Base-by-base conservation (phyloP, 2,329 filamentous ascomycete genomes). In the Ilyonectria sp. region DNA sequence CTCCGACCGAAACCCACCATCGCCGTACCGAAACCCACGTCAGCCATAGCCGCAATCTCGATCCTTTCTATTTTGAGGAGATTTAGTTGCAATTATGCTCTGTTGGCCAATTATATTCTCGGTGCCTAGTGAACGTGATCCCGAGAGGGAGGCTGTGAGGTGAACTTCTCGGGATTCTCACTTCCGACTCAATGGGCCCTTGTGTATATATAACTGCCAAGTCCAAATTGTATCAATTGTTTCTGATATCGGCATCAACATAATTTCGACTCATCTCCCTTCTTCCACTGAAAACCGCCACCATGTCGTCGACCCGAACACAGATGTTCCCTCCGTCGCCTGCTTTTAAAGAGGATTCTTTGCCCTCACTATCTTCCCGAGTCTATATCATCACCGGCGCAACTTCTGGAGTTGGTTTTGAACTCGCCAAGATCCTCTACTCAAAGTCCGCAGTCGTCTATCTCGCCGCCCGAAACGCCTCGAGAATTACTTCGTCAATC, bases 371-470 rank as follows among this genome's bases (percentile, higher is more conserved):
- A 6, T 50, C 53, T 40, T 69, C 63, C 17, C 54, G 61, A 43
- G 60, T 71, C 23, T 72, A 71, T 60, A 71, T 74, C 46, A 57
- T 72, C 40, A 74, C 72, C 2, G 66, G 71, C 19, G 68, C 69
- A 53, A 71, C 72, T 21, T 71, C 70, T 15, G 68, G 60, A 6
- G 63, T 74, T 43, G 71, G 69, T 5, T 49, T 70, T 7, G 67
- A 74, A 26, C 56, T 74, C 2, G 56, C 71, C 10, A 73, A 73
- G 33, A 70, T 74, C 4, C 60, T 71, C 15, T 73, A 70, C 59
- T 73, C 60, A 0, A 54, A 54, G 11, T 69, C 60, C n/a, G 71
- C 60, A 6, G 65, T 50, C 11, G 35, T 71, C 5, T 74, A 74
- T 13, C 53, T 71, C 17, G 69, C 69, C 17, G 63, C 69, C 17